Percentiles rank a stretch among this genome's conserved stretches.
Conservation (phyloP, 768 basidiomycete genomes). For the Rhizopogon salebrosus region DNA sequence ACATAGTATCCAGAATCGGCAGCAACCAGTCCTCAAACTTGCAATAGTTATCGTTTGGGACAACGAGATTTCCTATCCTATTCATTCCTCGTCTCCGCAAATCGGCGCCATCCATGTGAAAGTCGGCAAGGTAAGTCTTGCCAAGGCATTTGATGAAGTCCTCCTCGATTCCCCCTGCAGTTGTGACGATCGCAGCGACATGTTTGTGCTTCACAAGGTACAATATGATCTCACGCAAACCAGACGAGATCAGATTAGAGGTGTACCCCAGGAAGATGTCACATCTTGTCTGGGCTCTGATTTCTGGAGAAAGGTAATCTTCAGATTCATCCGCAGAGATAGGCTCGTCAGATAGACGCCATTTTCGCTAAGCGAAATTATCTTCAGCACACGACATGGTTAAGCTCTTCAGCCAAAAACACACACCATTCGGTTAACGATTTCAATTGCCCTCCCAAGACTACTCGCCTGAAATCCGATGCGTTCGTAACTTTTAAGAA, state of each 20-base stretch:
- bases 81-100: constrained; percentile 91
- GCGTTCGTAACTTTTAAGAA: constrained; percentile 76
- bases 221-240: constrained; percentile 86
- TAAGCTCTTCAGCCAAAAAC: background rate
- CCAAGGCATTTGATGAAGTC: constrained; percentile 99
- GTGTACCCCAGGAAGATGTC: constrained; percentile 96
- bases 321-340: constrained; percentile 66
- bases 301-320: constrained; percentile 49
- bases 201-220: constrained; percentile 93
- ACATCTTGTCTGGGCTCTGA: constrained; percentile 70
- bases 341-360: constrained; percentile 87
- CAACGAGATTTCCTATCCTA: constrained; percentile 91
- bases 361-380: constrained; percentile 55
- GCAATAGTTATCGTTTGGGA: constrained; percentile 99
- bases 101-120: constrained; percentile 85
- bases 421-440: constrained; percentile 88
- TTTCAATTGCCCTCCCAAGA: constrained; percentile 79
- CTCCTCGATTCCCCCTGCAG: constrained; percentile 97
- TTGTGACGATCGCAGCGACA: constrained; percentile 87
- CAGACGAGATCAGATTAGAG: constrained; percentile 97
- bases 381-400: background rate
- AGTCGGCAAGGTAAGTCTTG: constrained; percentile 93
- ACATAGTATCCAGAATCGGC: constrained; percentile 87
- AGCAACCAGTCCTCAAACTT: constrained; percentile 99
- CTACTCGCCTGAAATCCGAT: constrained; percentile 99